phyloP scores from a whole-genome alignment of 257 asterid species.

The Hygrophila difformis region DNA sequence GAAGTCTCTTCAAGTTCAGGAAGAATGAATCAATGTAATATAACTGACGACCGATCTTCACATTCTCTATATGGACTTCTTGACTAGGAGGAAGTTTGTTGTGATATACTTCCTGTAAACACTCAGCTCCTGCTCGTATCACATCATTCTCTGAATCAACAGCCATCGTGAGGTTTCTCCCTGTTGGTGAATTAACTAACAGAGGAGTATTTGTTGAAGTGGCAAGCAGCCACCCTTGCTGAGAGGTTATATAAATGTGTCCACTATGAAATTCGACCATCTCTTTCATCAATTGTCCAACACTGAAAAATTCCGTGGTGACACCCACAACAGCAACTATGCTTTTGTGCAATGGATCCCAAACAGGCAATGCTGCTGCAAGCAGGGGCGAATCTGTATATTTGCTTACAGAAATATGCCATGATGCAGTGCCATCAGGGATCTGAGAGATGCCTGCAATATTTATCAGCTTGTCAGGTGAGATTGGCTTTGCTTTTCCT shows the following conservation, averaged over 20 bases:
- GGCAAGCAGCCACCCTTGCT: slow-evolving; percentile 90
- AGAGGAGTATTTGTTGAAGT: slow-evolving; percentile 74
- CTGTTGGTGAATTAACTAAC: slow-evolving; percentile 46
- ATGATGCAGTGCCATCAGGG: slow-evolving; percentile 84
- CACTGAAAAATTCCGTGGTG: slow-evolving; percentile 84
- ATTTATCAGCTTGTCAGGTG: slow-evolving; percentile 74
- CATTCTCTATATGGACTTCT: slow-evolving; percentile 86
- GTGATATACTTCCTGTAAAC: slow-evolving; percentile 46
- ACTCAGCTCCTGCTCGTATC: slow-evolving; percentile 72
- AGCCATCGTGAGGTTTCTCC: slow-evolving; percentile 77
- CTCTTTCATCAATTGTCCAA: slow-evolving; percentile 86
- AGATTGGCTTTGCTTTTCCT: slow-evolving; percentile 49
- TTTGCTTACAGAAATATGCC: slow-evolving; percentile 95
- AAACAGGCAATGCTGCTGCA: slow-evolving; percentile 87
- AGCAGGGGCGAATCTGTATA: slow-evolving; percentile 75
- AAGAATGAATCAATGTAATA: slow-evolving; percentile 81
- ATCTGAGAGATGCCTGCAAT: slow-evolving; percentile 90
- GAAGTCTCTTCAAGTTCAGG: slow-evolving; percentile 84
- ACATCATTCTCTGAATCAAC: slow-evolving; percentile 57
- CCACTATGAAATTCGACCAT: slow-evolving; percentile 88
- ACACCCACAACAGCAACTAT: slow-evolving; percentile 93
- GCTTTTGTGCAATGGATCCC: slow-evolving; percentile 56
- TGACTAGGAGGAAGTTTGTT: slow-evolving; percentile 46
- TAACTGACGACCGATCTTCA: slow-evolving; percentile 49
- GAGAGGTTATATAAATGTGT: slow-evolving; percentile 79